Evolutionary conservation across 1,284 basidiomycete genomes (phyloP).

Genomic region (Ganoderma meredithae): DNA sequence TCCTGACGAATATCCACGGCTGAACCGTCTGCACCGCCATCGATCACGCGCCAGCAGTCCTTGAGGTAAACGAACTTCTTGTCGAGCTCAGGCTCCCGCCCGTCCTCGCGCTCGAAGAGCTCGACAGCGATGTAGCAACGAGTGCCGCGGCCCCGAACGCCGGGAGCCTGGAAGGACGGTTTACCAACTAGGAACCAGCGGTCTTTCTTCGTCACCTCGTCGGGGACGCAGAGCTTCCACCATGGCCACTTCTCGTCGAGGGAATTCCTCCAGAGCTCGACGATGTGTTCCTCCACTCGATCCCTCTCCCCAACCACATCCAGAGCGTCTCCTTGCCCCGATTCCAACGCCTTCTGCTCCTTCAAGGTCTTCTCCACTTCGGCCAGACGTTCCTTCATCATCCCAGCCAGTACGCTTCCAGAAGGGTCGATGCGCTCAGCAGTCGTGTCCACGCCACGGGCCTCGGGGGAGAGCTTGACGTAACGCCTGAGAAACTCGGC

Average conservation of each 20-base stretch:
- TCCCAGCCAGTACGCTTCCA: background rate
- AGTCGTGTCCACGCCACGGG: constrained; percentile 23
- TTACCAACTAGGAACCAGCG: constrained; percentile 16
- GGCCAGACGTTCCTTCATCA: background rate
- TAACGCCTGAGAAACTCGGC: constrained; percentile 26
- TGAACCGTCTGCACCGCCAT: background rate
- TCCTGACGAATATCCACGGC: constrained; percentile 11
- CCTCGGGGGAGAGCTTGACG: background rate
- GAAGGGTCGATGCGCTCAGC: constrained; percentile 4
- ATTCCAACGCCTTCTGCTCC: background rate
- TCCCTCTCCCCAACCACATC: background rate
- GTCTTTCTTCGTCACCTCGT: background rate
- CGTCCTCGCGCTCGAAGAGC: background rate
- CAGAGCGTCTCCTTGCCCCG: background rate
- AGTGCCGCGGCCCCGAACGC: constrained; percentile 22
- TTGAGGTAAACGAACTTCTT: constrained; percentile 19
- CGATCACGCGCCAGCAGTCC: constrained; percentile 24
- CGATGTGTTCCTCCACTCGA: constrained; percentile 12
- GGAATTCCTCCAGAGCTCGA: background rate
- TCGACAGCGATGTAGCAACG: constrained; percentile 24
- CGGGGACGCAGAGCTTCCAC: constrained; percentile 14
- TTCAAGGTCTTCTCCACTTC: background rate
- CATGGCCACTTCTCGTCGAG: constrained; percentile 20
- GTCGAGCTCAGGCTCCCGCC: background rate
- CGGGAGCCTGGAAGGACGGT: constrained; percentile 14